Evolutionary conservation across 208 protist species (phyloP).

Genomic region (Leptomonas pyrrhocoris): DNA sequence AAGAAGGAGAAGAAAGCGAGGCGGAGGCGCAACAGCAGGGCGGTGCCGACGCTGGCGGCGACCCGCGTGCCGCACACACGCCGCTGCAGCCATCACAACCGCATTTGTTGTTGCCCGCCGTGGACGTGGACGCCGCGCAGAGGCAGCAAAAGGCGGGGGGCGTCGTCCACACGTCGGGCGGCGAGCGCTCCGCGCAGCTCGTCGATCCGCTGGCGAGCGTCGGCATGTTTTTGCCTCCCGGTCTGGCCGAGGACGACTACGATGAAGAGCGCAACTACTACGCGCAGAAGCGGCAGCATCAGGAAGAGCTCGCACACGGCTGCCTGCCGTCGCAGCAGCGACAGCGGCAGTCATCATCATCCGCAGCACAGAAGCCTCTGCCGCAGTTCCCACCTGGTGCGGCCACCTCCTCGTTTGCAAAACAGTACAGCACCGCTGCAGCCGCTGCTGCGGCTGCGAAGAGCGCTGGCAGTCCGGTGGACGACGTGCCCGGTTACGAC

Average conservation of each 20-base stretch:
- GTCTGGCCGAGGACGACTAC: slow-evolving; percentile 63
- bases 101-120: no score
- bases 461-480: background rate
- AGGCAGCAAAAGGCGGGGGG: background rate
- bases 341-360: background rate
- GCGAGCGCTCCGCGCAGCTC: background rate
- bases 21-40: background rate
- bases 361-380: no score
- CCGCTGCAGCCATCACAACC: no score
- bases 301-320: background rate
- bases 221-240: slow-evolving; percentile 44
- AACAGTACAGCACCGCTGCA: no score
- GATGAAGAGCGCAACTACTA: slow-evolving; percentile 36
- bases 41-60: background rate
- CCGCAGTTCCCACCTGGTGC: no score
- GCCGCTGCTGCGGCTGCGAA: background rate
- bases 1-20: background rate
- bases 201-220: slow-evolving; percentile 17
- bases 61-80: no score
- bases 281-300: slow-evolving; percentile 20
- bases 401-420: no score
- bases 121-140: background rate
- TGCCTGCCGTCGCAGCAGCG: background rate
- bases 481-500: slow-evolving; percentile 22
- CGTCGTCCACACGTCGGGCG: background rate